Percentiles rank a stretch among this genome's conserved stretches.
phyloP scores from a whole-genome alignment of 1,284 basidiomycete genomes.

The Grifola frondosa region DNA sequence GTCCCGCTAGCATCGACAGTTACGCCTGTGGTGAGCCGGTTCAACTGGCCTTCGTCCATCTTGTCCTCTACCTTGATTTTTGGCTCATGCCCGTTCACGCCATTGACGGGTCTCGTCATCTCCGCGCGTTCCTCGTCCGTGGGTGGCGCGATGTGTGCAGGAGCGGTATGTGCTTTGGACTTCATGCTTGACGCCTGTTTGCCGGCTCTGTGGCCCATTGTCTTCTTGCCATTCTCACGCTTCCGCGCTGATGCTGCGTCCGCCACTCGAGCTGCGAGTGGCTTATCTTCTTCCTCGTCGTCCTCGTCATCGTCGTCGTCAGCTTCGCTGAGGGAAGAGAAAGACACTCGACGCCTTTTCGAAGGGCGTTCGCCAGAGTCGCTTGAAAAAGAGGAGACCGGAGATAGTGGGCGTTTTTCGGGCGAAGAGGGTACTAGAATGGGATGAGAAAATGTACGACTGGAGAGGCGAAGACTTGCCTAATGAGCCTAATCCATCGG shows the following conservation, averaged over 20 bases:
- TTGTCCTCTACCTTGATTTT: slow-evolving; percentile 74
- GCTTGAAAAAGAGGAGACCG: slow-evolving; percentile 50
- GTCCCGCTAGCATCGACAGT: slow-evolving; percentile 66
- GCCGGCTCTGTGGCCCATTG: slow-evolving; percentile 42
- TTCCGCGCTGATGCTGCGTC: slow-evolving; percentile 19
- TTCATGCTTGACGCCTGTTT: slow-evolving; percentile 61
- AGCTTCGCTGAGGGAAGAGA: slow-evolving; percentile 34
- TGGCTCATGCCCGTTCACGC: slow-evolving; percentile 47
- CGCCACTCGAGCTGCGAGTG: slow-evolving; percentile 54
- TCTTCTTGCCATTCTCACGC: slow-evolving; percentile 14
- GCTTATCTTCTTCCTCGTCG: slow-evolving; percentile 60
- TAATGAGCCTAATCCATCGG: slow-evolving; percentile 32
- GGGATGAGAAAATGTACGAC: slow-evolving; percentile 5
- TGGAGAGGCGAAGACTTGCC: slow-evolving; percentile 25
- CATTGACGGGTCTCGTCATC: slow-evolving; percentile 47
- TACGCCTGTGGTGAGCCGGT: slow-evolving; percentile 75
- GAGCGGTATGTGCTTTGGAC: slow-evolving; percentile 55
- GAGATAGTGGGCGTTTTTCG: slow-evolving; percentile 45
- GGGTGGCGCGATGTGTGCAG: slow-evolving; percentile 36
- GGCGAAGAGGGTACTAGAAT: slow-evolving; percentile 32
- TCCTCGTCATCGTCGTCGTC: slow-evolving; percentile 42
- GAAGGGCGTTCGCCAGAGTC: slow-evolving; percentile 33
- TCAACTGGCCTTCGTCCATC: slow-evolving; percentile 72
- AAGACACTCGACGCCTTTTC: slow-evolving; percentile 35
- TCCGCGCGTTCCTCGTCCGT: slow-evolving; percentile 42